phyloP scores from a whole-genome alignment of 2,329 filamentous ascomycete species.

The Colletotrichum viniferum region DNA sequence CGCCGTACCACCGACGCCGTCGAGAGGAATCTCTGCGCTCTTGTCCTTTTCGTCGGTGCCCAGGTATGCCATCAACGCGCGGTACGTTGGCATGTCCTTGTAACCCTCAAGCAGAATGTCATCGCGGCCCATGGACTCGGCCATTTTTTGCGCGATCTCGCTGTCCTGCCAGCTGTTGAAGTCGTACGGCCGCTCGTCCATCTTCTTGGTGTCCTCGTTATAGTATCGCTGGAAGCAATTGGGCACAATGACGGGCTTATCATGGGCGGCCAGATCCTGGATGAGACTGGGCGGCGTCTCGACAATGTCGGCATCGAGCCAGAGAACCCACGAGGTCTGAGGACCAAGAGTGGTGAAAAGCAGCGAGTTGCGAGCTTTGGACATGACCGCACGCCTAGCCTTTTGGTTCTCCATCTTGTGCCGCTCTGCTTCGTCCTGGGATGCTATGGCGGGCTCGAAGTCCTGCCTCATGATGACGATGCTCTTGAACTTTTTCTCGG shows the following conservation, averaged over 20 bases:
- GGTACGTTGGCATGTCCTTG: constrained; percentile 88
- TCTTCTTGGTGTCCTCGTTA: constrained; percentile 70
- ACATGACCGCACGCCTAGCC: constrained; percentile 84
- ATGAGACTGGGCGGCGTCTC: constrained; percentile 86
- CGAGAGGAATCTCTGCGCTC: constrained; percentile 73
- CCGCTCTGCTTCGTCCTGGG: constrained; percentile 85
- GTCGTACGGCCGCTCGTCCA: constrained; percentile 86
- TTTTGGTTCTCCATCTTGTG: constrained; percentile 95
- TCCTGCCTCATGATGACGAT: constrained; percentile 96
- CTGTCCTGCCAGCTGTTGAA: constrained; percentile 98
- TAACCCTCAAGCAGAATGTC: constrained; percentile 96
- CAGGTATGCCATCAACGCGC: constrained; percentile 89
- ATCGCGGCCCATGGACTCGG: constrained; percentile 81
- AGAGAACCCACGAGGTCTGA: constrained; percentile 92
- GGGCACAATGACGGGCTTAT: constrained; percentile 90
- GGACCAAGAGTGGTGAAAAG: constrained; percentile 95
- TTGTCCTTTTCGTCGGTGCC: constrained; percentile 59
- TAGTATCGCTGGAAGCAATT: constrained; percentile 93
- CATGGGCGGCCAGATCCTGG: constrained; percentile 85
- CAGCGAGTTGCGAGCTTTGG: constrained; percentile 89
- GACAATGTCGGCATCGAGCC: constrained; percentile 91
- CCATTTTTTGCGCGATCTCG: constrained; percentile 76
- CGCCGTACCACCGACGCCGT: constrained; percentile 93
- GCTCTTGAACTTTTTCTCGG: constrained; percentile 83
- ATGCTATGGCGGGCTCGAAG: constrained; percentile 80